These are phyloP conservation scores for Perkinsus marinus DNA, from an alignment of 169 alveolate genomes.

Conservation along the genomic window DNA sequence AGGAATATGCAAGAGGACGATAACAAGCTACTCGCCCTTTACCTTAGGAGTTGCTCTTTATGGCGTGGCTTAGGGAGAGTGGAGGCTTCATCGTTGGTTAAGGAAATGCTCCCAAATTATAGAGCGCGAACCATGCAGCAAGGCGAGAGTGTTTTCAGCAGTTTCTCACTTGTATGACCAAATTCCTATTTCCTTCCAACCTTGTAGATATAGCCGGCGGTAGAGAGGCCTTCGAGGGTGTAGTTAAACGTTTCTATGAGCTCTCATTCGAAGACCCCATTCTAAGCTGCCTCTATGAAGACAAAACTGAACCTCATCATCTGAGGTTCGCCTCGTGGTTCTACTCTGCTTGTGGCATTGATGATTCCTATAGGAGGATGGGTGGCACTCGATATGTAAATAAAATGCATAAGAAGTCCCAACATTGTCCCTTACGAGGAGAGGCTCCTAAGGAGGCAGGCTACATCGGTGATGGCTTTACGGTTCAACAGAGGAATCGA, in stretches of 20 bases:
- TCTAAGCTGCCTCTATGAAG: neutral
- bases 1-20: no score
- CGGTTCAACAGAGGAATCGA: neutral
- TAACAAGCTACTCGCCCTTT: no score
- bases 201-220: neutral
- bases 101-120: no score
- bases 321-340: neutral
- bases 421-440: neutral
- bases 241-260: neutral
- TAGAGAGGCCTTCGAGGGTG: neutral
- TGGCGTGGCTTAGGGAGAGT: no score
- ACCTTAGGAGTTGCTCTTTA: no score
- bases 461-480: neutral
- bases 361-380: neutral
- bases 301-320: neutral
- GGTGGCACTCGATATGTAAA: neutral
- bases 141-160: neutral
- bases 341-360: neutral
- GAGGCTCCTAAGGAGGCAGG: neutral
- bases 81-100: no score
- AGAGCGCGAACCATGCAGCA: neutral
- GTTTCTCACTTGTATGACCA: neutral
- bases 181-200: neutral
- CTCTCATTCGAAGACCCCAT: neutral
- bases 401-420: neutral